Evolutionary conservation across 805 yeast species (phyloP), one percentile per base, ranked within the genome.

Genomic region (Yamadazyma akitaensis): DNA sequence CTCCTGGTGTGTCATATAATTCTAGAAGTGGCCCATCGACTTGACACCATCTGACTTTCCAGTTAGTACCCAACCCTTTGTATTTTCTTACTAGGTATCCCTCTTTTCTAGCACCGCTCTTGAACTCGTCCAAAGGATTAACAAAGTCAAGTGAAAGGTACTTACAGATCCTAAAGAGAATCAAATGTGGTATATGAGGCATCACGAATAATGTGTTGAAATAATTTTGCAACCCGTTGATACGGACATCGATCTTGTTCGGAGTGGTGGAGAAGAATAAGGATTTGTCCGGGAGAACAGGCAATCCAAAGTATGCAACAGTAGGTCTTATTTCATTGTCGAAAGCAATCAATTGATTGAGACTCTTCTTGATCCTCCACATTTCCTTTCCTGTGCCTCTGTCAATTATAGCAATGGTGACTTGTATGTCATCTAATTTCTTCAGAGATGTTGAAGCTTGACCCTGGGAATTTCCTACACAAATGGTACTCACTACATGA

Each of bases 11-110:
- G 35, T 86, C 92, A 52, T 70, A 77, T 18, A 84, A 70, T 44
- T 78, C 79, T 42, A 86, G 65, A 26, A 59, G 63, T 2, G 82
- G 80, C 0, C 84, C 84, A 49, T 81, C 84, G 16, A 84, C 72
- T 37, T 79, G 80, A 61, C 85, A 85, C 73, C 84, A 84, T 42
- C 88, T 66, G 4, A 80, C 73, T 57, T 81, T 84, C 95, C 95
- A 86, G 24, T 67, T 69, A 2, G 72, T 58, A 2, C 84, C 84
- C 44, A 82, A 66, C 8, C 88, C 84, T 55, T 84, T 83, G 43
- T 81, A 79, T 38, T 85, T 72, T 50, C 87, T 76, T 12, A 85
- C 64, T 40, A 87, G 63, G 56, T 75, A 80, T 0, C 92, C 91
- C 60, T 83, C 86, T 57, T 81, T 82, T 30, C 68, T 60, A 1